These are phyloP conservation scores for Capronia americana DNA, from an alignment of 2,329 filamentous ascomycete genomes.

Conservation along the genomic window DNA sequence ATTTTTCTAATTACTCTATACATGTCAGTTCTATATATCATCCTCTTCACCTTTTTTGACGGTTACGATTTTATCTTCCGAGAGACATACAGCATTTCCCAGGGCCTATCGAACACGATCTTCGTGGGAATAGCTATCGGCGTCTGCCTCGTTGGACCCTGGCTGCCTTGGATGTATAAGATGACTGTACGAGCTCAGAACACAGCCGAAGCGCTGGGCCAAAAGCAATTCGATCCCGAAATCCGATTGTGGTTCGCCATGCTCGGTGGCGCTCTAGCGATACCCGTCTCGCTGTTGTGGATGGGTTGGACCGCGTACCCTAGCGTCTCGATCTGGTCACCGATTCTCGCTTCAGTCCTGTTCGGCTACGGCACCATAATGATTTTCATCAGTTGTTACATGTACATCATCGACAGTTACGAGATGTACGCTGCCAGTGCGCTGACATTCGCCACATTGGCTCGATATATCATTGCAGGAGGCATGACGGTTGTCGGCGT, in stretches of 20 bases:
- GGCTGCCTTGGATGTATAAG: neutral
- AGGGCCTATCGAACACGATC: constrained; percentile 9
- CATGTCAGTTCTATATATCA: constrained; percentile 5
- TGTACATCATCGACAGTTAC: constrained; percentile 66
- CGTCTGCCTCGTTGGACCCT: neutral
- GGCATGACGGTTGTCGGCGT: constrained; percentile 44
- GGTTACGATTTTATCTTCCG: constrained; percentile 10
- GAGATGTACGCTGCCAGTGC: constrained; percentile 59
- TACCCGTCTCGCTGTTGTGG: constrained; percentile 62
- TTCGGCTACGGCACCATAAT: constrained; percentile 60
- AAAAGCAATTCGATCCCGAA: constrained; percentile 47
- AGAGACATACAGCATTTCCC: constrained; percentile 7
- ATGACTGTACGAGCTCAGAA: neutral
- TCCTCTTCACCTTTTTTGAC: constrained; percentile 15
- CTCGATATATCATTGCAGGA: constrained; percentile 50
- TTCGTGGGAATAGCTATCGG: constrained; percentile 12
- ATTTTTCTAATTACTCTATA: constrained; percentile 3
- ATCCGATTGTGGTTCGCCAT: constrained; percentile 51
- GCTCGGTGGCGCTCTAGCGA: constrained; percentile 52
- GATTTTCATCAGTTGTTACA: constrained; percentile 59
- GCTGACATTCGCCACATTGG: constrained; percentile 52
- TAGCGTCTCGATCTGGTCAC: constrained; percentile 58
- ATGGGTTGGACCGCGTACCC: constrained; percentile 61
- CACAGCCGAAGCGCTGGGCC: constrained; percentile 2
- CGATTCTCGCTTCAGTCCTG: constrained; percentile 50